Evolutionary conservation across 169 alveolate genomes (phyloP).

Genomic region (Pseudocohnilembus persalinus): DNA sequence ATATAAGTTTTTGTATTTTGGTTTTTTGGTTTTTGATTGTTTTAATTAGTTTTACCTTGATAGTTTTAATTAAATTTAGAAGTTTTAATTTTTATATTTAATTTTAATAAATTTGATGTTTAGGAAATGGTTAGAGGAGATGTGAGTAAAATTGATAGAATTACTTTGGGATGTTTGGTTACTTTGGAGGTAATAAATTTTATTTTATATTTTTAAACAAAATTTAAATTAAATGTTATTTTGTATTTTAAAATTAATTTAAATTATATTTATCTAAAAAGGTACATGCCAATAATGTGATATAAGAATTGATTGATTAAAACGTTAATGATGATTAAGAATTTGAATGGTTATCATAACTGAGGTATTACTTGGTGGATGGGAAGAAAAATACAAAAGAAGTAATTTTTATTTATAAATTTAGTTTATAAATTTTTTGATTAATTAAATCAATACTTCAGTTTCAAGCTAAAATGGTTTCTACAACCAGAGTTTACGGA

Average conservation of each 20-base stretch:
- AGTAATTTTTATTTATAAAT: background rate
- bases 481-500: constrained; percentile 55
- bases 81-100: no score
- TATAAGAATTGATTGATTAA: constrained; percentile 31
- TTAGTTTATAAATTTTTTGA: no score
- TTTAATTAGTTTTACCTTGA: no score
- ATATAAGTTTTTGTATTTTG: no score
- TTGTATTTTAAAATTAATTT: no score
- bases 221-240: no score
- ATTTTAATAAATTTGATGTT: no score
- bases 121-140: background rate
- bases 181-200: background rate
- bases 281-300: constrained; percentile 48
- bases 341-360: constrained; percentile 64
- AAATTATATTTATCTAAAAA: background rate
- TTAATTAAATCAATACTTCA: no score
- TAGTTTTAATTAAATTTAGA: no score
- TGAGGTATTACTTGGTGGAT: constrained; percentile 51
- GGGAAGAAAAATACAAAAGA: background rate
- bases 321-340: constrained; percentile 34
- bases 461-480: constrained; percentile 56
- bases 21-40: no score
- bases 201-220: no score
- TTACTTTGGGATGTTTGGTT: background rate
- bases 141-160: background rate